phyloP scores from a whole-genome alignment of 345 rosid genomes.

The Eucalyptus cladocalyx region DNA sequence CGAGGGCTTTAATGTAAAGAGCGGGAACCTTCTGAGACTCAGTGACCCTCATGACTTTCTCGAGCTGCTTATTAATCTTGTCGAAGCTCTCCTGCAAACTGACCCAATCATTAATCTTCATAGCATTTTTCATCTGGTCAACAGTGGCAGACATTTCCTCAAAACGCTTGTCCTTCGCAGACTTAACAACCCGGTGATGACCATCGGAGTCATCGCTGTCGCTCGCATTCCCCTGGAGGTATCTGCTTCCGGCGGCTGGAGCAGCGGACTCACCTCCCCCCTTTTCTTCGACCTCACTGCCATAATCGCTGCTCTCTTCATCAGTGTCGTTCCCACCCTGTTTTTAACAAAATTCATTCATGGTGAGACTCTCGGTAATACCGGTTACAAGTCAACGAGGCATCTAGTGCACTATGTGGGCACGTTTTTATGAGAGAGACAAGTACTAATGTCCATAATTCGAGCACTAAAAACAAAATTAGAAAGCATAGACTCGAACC shows the following conservation, averaged over 20 bases:
- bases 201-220: conserved; percentile 65
- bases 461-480: neutral
- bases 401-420: neutral
- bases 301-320: conserved; percentile 40
- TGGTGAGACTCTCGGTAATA: neutral
- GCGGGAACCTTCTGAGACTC: conserved; percentile 63
- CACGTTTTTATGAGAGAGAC: neutral
- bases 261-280: conserved; percentile 17
- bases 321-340: conserved; percentile 70
- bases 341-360: neutral
- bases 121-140: conserved; percentile 87
- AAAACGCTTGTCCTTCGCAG: conserved; percentile 82
- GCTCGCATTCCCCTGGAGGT: conserved; percentile 40
- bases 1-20: conserved; percentile 71
- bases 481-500: conserved; percentile 20
- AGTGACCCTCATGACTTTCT: conserved; percentile 79
- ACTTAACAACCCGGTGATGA: conserved; percentile 62
- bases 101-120: conserved; percentile 97
- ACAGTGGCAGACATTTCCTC: conserved; percentile 73
- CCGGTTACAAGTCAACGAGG: neutral
- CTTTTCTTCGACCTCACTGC: conserved; percentile 27
- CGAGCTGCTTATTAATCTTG: conserved; percentile 87
- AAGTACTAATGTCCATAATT: neutral
- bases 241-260: conserved; percentile 21
- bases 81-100: conserved; percentile 79